Evolutionary conservation across 352 stramenopile species (phyloP).

Genomic region (Pythium volutum): DNA sequence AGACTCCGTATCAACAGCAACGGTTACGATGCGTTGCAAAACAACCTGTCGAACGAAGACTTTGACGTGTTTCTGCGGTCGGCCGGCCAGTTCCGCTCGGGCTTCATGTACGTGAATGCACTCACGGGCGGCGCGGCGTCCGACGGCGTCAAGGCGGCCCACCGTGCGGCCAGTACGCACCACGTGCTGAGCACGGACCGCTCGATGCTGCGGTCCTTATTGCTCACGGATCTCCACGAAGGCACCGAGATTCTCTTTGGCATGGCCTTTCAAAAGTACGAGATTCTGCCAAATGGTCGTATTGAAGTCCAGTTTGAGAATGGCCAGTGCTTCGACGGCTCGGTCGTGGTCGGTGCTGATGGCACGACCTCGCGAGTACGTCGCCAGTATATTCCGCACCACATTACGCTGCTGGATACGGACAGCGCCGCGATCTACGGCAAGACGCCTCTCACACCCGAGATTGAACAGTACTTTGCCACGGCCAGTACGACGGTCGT

Average conservation of each 20-base stretch:
- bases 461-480: constrained; percentile 45
- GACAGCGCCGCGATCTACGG: constrained; percentile 68
- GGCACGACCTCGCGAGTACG: constrained; percentile 59
- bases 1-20: constrained; percentile 54
- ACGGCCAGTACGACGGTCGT: constrained; percentile 48
- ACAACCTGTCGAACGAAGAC: constrained; percentile 36
- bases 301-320: constrained; percentile 61
- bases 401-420: constrained; percentile 51
- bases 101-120: constrained; percentile 50
- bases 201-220: constrained; percentile 26
- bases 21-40: constrained; percentile 58
- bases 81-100: constrained; percentile 48
- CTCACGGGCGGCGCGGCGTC: constrained; percentile 19
- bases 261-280: constrained; percentile 55
- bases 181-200: constrained; percentile 30
- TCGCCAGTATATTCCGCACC: constrained; percentile 47
- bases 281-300: constrained; percentile 38
- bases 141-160: constrained; percentile 6
- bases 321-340: constrained; percentile 40
- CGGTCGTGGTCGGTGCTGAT: constrained; percentile 50
- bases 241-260: constrained; percentile 46
- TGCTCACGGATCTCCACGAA: constrained; percentile 47
- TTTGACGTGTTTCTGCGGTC: constrained; percentile 61
- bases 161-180: constrained; percentile 8
- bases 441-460: constrained; percentile 53